Percentiles rank a stretch among this genome's conserved stretches.
phyloP scores from a whole-genome alignment of 1,284 basidiomycete genomes.

The Jaminaea rosea region DNA sequence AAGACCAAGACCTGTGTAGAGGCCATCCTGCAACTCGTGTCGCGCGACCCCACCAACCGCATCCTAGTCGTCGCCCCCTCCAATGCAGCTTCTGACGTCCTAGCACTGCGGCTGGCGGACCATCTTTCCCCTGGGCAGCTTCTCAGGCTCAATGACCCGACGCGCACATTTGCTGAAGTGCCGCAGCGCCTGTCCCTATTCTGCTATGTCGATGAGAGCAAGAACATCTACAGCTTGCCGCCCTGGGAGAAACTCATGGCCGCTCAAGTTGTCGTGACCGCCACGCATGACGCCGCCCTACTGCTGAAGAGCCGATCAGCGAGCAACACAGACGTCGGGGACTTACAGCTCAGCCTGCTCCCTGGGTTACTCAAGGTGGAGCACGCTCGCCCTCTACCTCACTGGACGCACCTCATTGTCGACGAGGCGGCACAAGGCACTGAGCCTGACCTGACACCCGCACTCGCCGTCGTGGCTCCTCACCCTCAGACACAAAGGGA shows the following conservation, averaged over 20 bases:
- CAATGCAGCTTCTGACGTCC: conserved; percentile 48
- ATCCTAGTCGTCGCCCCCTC: conserved; percentile 48
- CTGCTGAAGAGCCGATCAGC: conserved; percentile 28
- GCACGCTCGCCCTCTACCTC: conserved; percentile 17
- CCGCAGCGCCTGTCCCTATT: conserved; percentile 9
- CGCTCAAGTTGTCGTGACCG: conserved; percentile 45
- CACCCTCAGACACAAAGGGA: conserved; percentile 4
- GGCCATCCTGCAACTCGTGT: conserved; percentile 45
- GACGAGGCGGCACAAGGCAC: conserved; percentile 50
- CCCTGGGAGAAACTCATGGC: conserved; percentile 27
- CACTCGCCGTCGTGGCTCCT: conserved; percentile 43
- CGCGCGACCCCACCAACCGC: conserved; percentile 23
- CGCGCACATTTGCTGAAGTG: conserved; percentile 48
- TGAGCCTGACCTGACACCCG: conserved; percentile 46
- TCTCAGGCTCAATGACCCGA: conserved; percentile 45
- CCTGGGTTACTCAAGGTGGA: conserved; percentile 11
- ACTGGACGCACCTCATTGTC: conserved; percentile 48
- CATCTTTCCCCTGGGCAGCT: conserved; percentile 18
- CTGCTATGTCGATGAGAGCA: conserved; percentile 1
- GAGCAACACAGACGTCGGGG: conserved; percentile 42
- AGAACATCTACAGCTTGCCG: conserved; percentile 2
- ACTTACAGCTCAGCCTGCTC: conserved; percentile 19
- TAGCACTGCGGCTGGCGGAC: conserved; percentile 41
- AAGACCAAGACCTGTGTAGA: conserved; percentile 48
- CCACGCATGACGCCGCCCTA: conserved; percentile 44